Conservation (phyloP, 345 rosid genomes). For the Microthlaspi erraticum region DNA sequence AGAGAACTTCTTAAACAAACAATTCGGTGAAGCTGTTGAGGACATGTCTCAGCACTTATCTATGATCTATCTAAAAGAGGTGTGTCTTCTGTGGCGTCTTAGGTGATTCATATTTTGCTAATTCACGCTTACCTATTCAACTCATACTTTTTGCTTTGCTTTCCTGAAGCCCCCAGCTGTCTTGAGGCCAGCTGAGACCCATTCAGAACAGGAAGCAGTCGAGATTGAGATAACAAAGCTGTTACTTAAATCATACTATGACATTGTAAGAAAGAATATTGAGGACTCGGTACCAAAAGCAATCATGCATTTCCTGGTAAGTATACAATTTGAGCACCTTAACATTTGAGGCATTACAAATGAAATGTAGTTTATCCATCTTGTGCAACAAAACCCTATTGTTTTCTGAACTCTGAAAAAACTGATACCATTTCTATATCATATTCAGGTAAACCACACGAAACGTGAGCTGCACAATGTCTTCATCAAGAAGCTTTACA, state of each 20-base stretch:
- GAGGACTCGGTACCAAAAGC: constrained; percentile 92
- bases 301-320: constrained; percentile 97
- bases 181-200: constrained; percentile 83
- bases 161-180: constrained; percentile 79
- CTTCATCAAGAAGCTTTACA: constrained; percentile 93
- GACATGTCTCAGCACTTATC: constrained; percentile 63
- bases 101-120: constrained; percentile 20
- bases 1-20: constrained; percentile 59
- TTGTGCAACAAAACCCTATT: background rate
- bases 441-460: constrained; percentile 83
- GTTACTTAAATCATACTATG: constrained; percentile 87
- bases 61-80: constrained; percentile 88
- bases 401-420: constrained; percentile 13
- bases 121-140: constrained; percentile 15
- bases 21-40: constrained; percentile 60
- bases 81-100: constrained; percentile 30
- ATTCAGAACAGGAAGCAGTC: constrained; percentile 80
- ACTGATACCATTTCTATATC: constrained; percentile 33
- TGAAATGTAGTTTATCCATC: constrained; percentile 1
- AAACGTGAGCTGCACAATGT: constrained; percentile 96
- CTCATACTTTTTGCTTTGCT: constrained; percentile 39
- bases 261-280: constrained; percentile 92
- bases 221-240: constrained; percentile 83
- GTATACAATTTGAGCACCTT: constrained; percentile 22
- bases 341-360: background rate